phyloP scores from a whole-genome alignment of 1,284 basidiomycete species.

The Anthracocystis setariae region DNA sequence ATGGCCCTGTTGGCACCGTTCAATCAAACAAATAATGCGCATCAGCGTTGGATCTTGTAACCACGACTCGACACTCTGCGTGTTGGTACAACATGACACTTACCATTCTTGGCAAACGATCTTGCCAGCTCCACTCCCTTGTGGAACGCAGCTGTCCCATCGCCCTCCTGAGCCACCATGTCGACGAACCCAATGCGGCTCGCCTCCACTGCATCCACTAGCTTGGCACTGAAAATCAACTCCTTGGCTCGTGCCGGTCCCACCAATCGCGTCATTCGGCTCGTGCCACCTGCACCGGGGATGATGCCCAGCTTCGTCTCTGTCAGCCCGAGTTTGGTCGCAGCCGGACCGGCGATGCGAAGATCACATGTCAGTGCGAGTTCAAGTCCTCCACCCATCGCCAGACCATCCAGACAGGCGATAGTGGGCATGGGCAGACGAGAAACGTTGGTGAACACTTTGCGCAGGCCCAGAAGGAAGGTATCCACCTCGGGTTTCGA shows the following conservation, averaged over 20 bases:
- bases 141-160: slow-evolving; percentile 20
- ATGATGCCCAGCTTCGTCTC: slow-evolving; percentile 90
- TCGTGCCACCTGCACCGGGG: slow-evolving; percentile 78
- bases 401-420: slow-evolving; percentile 90
- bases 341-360: slow-evolving; percentile 77
- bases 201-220: slow-evolving; percentile 77
- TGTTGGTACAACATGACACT: slow-evolving; percentile 44
- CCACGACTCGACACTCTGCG: too few relatives aligned
- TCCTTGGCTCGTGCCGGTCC: slow-evolving; percentile 87
- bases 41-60: slow-evolving; percentile 12
- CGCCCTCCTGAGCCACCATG: slow-evolving; percentile 73
- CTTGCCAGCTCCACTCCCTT: slow-evolving; percentile 36
- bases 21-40: background rate
- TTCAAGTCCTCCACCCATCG: slow-evolving; percentile 90
- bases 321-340: slow-evolving; percentile 82
- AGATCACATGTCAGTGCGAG: slow-evolving; percentile 87
- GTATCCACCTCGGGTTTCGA: slow-evolving; percentile 73
- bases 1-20: slow-evolving; percentile 74
- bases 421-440: slow-evolving; percentile 85
- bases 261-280: slow-evolving; percentile 82
- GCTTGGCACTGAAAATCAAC: slow-evolving; percentile 81
- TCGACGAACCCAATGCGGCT: slow-evolving; percentile 81
- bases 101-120: slow-evolving; percentile 73
- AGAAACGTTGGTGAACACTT: slow-evolving; percentile 79
- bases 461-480: slow-evolving; percentile 82